Conservation (phyloP, 495 filamentous ascomycete species). For the Penicillium odoratum region DNA sequence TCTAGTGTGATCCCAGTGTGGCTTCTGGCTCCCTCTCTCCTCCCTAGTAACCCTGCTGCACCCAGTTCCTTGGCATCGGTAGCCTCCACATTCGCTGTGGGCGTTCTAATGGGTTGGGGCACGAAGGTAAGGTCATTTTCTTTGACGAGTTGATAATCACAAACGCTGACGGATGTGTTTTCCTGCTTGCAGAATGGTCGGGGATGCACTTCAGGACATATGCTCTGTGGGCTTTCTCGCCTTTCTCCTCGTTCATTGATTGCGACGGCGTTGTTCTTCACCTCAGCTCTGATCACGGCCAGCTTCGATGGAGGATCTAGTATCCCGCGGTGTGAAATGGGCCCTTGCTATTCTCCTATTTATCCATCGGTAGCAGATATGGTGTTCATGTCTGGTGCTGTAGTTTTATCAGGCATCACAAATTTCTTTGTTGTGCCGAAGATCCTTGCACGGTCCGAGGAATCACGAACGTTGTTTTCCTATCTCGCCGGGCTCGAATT, state of each 20-base stretch:
- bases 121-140: slow-evolving; percentile 46
- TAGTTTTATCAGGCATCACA: slow-evolving; percentile 34
- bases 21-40: slow-evolving; percentile 41
- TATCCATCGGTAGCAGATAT: slow-evolving; percentile 44
- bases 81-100: slow-evolving; percentile 42
- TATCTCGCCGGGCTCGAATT: slow-evolving; percentile 54
- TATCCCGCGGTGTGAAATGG: slow-evolving; percentile 37
- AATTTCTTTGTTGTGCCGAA: slow-evolving; percentile 34
- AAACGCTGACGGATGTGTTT: slow-evolving; percentile 5
- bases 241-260: slow-evolving; percentile 52
- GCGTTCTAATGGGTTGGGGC: slow-evolving; percentile 54
- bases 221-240: slow-evolving; percentile 58
- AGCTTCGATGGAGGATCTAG: slow-evolving; percentile 34
- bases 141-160: not conserved
- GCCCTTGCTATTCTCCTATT: slow-evolving; percentile 50
- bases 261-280: slow-evolving; percentile 57
- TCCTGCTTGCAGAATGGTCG: slow-evolving; percentile 41
- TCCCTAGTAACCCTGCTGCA: slow-evolving; percentile 42
- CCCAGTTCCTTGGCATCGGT: slow-evolving; percentile 33
- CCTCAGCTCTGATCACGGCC: slow-evolving; percentile 50
- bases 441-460: slow-evolving; percentile 27
- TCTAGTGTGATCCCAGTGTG: slow-evolving; percentile 44
- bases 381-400: slow-evolving; percentile 33
- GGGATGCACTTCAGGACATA: slow-evolving; percentile 62
- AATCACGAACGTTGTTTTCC: slow-evolving; percentile 30